Evolutionary conservation across 2,329 filamentous ascomycete species (phyloP), one percentile per base, ranked within the genome.

Genomic region (Fusarium stilboides): DNA sequence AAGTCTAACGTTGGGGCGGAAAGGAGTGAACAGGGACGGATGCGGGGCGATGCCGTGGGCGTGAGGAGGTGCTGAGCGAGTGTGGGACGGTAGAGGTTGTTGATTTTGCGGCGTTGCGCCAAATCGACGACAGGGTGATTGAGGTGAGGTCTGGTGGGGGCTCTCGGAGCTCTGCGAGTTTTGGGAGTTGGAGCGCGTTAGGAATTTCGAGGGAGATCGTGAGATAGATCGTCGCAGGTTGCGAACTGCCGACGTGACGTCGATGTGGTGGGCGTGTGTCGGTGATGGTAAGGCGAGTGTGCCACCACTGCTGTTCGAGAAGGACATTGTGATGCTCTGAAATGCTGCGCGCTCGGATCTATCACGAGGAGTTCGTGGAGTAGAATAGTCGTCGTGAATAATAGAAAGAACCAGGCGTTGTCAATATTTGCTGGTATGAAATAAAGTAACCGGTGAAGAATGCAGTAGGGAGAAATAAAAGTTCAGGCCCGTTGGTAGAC

Each of bases 121-220:
- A 55, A 79, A 80, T 73, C 79, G 77, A 71, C 81, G 84, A 79
- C 78, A 86, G 77, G 83, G 86, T 77, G 83, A 86, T 81, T 83
- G 88, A 67, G 85, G 86, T 44, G 80, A 81, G 24, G 75, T 73
- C 52, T 77, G 78, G 45, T 83, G 81, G 57, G 89, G 87, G 67
- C 77, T 76, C 34, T 86, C 81, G 15, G 84, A 83, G 59, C 78
- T 80, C 37, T 85, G 80, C 15, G 85, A 84, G 61, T 77, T 81
- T 65, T 85, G 82, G 1, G 86, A 86, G 44, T 79, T 79, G 45
- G 82, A 78, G 67, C 85, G 84, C 51, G 80, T 78, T 36, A 97
- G 83, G 58, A 96, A 95, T 79, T 96, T 97, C 33, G 95, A 97
- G 13, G 95, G 95, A n/a, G 95, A 98, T 74, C 94, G 89, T 59